phyloP scores from a whole-genome alignment of 257 asterid species.

The Solanum ossicruentum region DNA sequence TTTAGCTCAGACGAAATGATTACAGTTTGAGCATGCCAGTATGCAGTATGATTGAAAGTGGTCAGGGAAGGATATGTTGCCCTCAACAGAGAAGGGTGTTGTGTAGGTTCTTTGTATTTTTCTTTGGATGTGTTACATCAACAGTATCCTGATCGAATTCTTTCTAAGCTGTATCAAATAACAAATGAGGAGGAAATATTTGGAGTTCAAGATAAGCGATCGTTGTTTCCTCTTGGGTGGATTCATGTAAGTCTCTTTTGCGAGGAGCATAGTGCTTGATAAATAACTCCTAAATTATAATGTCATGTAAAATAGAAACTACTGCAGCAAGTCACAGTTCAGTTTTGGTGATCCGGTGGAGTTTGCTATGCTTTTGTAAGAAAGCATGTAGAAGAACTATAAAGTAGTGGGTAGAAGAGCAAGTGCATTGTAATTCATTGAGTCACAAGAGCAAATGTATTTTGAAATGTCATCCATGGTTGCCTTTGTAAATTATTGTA shows the following conservation, averaged over 20 bases:
- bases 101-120: neutral
- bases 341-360: neutral
- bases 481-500: neutral
- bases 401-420: neutral
- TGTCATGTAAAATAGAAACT: neutral
- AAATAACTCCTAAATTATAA: neutral
- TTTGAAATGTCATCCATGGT: neutral
- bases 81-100: no score
- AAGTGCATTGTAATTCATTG: neutral
- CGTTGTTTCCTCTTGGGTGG: constrained; percentile 91
- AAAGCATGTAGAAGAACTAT: neutral
- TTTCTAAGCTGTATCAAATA: constrained; percentile 65
- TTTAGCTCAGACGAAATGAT: no score
- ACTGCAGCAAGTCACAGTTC: neutral
- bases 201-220: constrained; percentile 91
- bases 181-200: constrained; percentile 95
- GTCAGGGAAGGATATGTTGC: no score
- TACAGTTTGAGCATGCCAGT: no score
- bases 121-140: neutral
- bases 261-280: neutral
- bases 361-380: neutral
- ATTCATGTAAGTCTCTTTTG: constrained; percentile 63
- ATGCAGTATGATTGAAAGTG: no score
- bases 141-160: neutral
- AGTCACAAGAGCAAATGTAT: neutral